Evolutionary conservation across 2,329 filamentous ascomycete species (phyloP), one percentile per base, ranked within the genome.

Genomic region (Talaromyces sp.): DNA sequence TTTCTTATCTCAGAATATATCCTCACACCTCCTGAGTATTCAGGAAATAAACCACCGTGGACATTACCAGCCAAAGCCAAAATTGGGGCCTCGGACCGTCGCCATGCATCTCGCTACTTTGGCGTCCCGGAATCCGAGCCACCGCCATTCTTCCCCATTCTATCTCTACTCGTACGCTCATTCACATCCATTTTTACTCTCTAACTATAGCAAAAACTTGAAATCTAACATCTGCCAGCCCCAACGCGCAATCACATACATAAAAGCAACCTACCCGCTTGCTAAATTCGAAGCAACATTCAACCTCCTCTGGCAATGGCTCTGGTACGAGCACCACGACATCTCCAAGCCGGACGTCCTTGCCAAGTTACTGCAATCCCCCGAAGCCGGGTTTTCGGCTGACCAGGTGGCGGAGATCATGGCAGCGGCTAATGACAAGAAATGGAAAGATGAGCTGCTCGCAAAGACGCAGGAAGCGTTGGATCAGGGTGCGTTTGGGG

Each of bases 41-140:
- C 65, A 85, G 88, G 88, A 55, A 93, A 94, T 72, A 85, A 85
- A 65, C 89, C 90, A 0, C 90, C 90, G 0, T 92, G 88, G 88
- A 79, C 79, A 0, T 78, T 90, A 31, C 83, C 86, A 1, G 85
- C 84, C 50, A 92, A 92, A 77, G 86, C 82, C 24, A 72, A 68
- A 1, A 87, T 91, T 68, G 77, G 81, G 54, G 66, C 66, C 27
- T 81, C 77, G 61, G 84, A 86, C 66, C 67, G 67, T 3, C 67
- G 70, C 21, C 75, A 83, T 50, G 80, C 81, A n/a, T 76, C 78
- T 61, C 75, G 74, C 57, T 81, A 84, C 66, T 84, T 84, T 63
- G 77, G 75, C 1, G 68, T 78, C 1, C 70, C 74, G 3, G 68
- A 75, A 12, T 63, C 82, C 54, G 65, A 74, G 62, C 61, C 77